Evolutionary conservation across 257 asterid genomes (phyloP).

Genomic region (Solanum corneliomulleri): DNA sequence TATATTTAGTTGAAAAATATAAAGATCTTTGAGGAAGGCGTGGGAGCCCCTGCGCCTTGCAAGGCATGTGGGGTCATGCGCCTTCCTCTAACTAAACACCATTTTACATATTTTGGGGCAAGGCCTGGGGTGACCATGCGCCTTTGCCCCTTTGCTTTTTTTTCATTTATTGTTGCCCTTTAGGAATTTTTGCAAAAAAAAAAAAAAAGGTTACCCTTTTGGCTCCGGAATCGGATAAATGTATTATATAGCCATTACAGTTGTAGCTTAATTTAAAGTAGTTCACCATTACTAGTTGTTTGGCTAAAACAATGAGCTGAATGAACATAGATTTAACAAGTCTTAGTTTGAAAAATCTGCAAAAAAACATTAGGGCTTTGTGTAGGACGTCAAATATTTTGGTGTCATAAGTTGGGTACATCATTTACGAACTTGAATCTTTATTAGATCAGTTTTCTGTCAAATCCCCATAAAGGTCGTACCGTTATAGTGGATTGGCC

Average conservation of each 20-base stretch:
- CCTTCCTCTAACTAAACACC: not conserved
- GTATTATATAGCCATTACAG: not conserved
- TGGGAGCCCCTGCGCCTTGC: not conserved
- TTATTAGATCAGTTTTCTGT: not conserved
- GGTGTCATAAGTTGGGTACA: not conserved
- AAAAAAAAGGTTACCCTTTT: not conserved
- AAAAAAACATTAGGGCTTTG: not conserved
- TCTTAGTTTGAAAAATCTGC: not conserved
- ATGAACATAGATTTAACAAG: not conserved
- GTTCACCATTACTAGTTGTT: not conserved
- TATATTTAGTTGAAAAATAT: not conserved
- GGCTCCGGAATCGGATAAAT: not conserved
- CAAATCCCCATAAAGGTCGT: not conserved
- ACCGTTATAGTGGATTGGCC: not conserved
- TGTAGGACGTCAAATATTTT: not conserved
- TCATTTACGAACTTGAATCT: not conserved
- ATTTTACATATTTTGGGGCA: not conserved
- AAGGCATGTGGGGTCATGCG: no score
- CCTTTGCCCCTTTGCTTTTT: not conserved
- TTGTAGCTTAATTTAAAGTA: not conserved
- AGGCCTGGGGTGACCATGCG: not conserved
- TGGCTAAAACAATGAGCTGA: not conserved
- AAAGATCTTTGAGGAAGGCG: not conserved
- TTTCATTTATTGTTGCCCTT: not conserved
- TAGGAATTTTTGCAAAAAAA: not conserved